Percentiles rank a stretch among this genome's conserved stretches.
Conservation (phyloP, 257 asterid genomes). For the Lantana camara region DNA sequence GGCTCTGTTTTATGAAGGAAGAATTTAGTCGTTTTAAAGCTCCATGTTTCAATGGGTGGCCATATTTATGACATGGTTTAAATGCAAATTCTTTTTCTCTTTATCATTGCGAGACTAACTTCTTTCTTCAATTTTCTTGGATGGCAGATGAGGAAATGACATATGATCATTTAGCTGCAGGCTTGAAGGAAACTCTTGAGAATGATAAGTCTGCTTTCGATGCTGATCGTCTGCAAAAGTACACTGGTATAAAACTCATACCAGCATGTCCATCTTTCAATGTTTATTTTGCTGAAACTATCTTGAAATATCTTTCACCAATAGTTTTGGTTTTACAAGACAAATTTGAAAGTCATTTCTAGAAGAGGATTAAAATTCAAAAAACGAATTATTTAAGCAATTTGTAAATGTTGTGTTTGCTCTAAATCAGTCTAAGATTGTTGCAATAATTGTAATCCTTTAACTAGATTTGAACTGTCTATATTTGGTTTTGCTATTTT, state of each 20-base stretch:
- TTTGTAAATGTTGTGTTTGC: not conserved
- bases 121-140: not conserved
- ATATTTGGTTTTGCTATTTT: slow-evolving; percentile 2
- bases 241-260: slow-evolving; percentile 57
- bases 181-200: slow-evolving; percentile 78
- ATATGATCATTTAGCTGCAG: slow-evolving; percentile 88
- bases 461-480: not conserved
- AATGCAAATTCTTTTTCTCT: slow-evolving; percentile 1
- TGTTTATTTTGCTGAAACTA: not conserved
- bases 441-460: not conserved
- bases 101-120: not conserved
- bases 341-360: not conserved
- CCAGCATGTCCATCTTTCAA: not conserved
- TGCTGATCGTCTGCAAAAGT: slow-evolving; percentile 87
- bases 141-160: slow-evolving; percentile 75
- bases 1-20: not conserved
- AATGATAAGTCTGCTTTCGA: slow-evolving; percentile 83
- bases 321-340: slow-evolving; percentile 1
- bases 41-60: not conserved
- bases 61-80: not conserved
- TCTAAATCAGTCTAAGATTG: not conserved
- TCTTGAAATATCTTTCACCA: not conserved
- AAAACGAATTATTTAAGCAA: not conserved
- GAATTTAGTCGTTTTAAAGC: not conserved
- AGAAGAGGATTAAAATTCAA: slow-evolving; percentile 16